phyloP scores from a whole-genome alignment of 345 rosid genomes.

The Arabidopsis arenosa region DNA sequence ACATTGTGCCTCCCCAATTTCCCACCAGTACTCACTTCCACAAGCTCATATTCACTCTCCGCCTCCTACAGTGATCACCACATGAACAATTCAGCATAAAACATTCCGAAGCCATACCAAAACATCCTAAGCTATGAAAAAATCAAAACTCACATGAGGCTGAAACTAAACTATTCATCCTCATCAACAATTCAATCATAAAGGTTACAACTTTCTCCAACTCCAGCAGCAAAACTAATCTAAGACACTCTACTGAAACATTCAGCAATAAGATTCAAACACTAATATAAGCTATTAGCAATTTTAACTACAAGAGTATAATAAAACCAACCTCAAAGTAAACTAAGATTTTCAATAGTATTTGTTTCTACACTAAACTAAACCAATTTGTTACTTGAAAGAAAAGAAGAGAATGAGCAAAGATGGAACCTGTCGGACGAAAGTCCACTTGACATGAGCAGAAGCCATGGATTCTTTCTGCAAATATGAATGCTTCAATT shows the following conservation, averaged over 20 bases:
- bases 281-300: background rate
- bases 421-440: slow-evolving; percentile 66
- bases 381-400: background rate
- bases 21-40: slow-evolving; percentile 94
- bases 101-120: background rate
- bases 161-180: background rate
- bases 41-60: slow-evolving; percentile 76
- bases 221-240: background rate
- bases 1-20: slow-evolving; percentile 90
- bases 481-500: slow-evolving; percentile 76
- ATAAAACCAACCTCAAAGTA: slow-evolving; percentile 2
- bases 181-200: background rate
- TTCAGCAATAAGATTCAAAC: background rate
- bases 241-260: slow-evolving; percentile 1
- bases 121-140: background rate
- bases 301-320: background rate
- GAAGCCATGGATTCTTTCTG: slow-evolving; percentile 77
- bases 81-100: background rate
- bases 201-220: slow-evolving; percentile 21
- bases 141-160: background rate
- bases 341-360: no score
- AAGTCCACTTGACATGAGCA: slow-evolving; percentile 94
- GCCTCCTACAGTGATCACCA: slow-evolving; percentile 58
- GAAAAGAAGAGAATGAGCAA: slow-evolving; percentile 19
- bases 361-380: background rate